Base-by-base conservation (phyloP, 306 rosid species). In the Inga leiocalycina region DNA sequence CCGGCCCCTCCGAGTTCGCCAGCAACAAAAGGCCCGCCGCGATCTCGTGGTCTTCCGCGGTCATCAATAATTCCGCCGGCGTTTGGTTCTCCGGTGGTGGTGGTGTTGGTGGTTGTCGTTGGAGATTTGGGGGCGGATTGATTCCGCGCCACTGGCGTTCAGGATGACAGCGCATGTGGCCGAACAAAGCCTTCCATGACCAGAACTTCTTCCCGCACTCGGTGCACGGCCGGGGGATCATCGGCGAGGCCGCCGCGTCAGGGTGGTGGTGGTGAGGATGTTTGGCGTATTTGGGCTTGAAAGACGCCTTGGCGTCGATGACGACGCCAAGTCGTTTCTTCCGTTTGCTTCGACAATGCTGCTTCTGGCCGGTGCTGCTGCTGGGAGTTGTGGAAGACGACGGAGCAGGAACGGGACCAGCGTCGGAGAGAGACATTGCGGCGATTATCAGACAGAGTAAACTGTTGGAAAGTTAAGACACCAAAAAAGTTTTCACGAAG, bases 121-220 rank as follows among this genome's bases (percentile, higher is more conserved):
- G 84, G 78, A 85, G 16, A 46, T 78, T 83, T 0, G 83, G 73
- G 0, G 98, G 98, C 3, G 98, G 98, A 30, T 87, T 88, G 6
- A 95, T 95, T 0, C 98, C 98, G 0, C 98, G 89, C 98, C 98
- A 95, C 17, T 84, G 85, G 1, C 98, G 97, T 62, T 96, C 99
- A 0, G 99, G 99, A 81, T 92, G 99, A 70, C 97, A 96, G 8
- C 98, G 86, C 99, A 96, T 96, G 89, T 96, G 99, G 1, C 99
- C 99, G 44, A 86, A 91, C 5, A 91, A 88, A 6, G 99, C 99
- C 83, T 96, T 96, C 89, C 88, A 85, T 0, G 99, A 92, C 92
- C 92, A 92, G 86, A 96, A 96, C 65, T 70, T 86, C 88, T 85
- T 90, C 0, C 94, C 97, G 16, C 99, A 96, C 75, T 93, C 98